Base-by-base conservation (phyloP, 202 grass and related monocot genomes). In the Carex sylvatica region DNA sequence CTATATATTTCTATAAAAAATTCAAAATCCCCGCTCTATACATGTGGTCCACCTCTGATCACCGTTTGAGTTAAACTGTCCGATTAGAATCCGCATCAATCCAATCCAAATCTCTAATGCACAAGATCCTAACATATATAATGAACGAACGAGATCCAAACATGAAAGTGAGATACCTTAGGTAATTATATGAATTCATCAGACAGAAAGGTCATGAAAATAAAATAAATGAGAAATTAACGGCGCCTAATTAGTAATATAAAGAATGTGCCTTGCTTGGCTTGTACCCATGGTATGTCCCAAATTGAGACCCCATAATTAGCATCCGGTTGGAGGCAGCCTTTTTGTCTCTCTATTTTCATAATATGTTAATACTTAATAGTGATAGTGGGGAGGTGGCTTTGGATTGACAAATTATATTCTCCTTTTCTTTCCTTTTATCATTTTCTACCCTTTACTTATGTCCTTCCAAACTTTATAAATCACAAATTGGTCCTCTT, bases 261-360 rank as follows among this genome's bases (percentile, higher is more conserved):
- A 64, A 67, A 28, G 40, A 81, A 82, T 76, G 26, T 80, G 58
- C 58, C 59, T 85, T 85, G 78, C 66, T 74, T 82, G 79, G 53
- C 35, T 87, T 80, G 85, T 74, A 84, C 77, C 85, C 74, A 87
- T 83, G 82, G 49, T 77, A 91, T 89, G 87, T 65, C 75, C 64
- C 30, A 65, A 68, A 63, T 89, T 86, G 84, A 81, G 69, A 60
- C 83, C 69, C 75, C 61, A 82, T 68, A 63, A 82, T 82, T 82
- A 82, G 79, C 10, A 68, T 67, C 23, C 26, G 20, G 77, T 80
- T 80, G 58, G 78, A 75, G 65, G 44, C 65, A 80, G n/a, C 54
- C 82, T 67, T 86, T 91, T 84, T 86, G 83, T 81, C 88, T 67
- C 83, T 84, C 30, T 33, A n/a, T 6, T 7, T 76, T 11, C 51